These are phyloP conservation scores for Candida manassasensis DNA, from an alignment of 805 yeast species.

Conservation along the genomic window DNA sequence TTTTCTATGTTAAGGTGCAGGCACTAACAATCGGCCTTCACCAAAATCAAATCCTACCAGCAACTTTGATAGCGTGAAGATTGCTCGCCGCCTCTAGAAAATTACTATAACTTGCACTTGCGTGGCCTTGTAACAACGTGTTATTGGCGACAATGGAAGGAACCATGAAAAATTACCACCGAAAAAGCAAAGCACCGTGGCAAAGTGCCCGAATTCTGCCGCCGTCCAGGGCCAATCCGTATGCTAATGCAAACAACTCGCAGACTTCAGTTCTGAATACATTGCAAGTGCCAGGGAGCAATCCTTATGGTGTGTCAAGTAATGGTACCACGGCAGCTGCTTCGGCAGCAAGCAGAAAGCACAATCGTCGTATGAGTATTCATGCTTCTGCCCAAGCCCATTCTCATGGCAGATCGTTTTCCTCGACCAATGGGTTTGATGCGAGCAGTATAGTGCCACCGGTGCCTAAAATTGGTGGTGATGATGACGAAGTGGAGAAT, in stretches of 20 bases:
- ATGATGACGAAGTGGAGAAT: slow-evolving; percentile 8
- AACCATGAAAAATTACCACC: slow-evolving; percentile 25
- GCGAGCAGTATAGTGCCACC: slow-evolving; percentile 24
- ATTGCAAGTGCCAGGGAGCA: slow-evolving; percentile 2
- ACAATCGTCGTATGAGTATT: slow-evolving; percentile 29
- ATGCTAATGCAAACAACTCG: slow-evolving; percentile 1
- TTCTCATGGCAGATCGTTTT: slow-evolving; percentile 22
- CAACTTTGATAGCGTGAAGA: too few species aligned
- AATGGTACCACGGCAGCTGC: slow-evolving; percentile 2
- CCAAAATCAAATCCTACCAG: background rate
- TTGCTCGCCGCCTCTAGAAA: too few species aligned
- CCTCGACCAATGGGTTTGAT: slow-evolving; percentile 21
- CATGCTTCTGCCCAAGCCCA: slow-evolving; percentile 37
- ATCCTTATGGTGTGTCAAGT: slow-evolving; percentile 6
- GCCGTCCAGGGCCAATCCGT: slow-evolving; percentile 5
- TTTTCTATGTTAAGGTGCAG: too few species aligned
- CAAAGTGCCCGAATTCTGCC: slow-evolving; percentile 13
- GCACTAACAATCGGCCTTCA: too few species aligned
- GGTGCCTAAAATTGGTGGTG: slow-evolving; percentile 16
- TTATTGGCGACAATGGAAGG: slow-evolving; percentile 21
- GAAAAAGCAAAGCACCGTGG: slow-evolving; percentile 44
- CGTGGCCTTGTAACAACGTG: too few species aligned
- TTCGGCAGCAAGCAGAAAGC: slow-evolving; percentile 12
- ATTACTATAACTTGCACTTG: too few species aligned
- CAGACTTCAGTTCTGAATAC: slow-evolving; percentile 3